Evolutionary conservation across 768 basidiomycete species (phyloP).

Genomic region (Trametes coccinea): DNA sequence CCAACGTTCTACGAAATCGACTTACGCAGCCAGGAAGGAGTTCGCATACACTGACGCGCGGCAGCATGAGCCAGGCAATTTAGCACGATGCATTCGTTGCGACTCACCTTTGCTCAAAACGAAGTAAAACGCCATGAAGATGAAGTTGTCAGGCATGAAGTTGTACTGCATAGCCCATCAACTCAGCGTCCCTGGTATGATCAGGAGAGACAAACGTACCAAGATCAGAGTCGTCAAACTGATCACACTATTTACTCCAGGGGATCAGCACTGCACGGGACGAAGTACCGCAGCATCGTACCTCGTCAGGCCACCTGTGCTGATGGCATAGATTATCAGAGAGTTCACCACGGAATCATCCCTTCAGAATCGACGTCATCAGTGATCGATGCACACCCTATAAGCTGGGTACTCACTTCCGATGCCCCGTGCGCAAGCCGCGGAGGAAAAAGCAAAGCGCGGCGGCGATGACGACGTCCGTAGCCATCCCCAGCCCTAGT

Average conservation of each 20-base stretch:
- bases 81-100: background rate
- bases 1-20: constrained; percentile 1
- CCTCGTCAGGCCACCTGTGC: constrained; percentile 67
- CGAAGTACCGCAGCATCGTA: constrained; percentile 23
- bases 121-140: constrained; percentile 64
- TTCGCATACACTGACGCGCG: constrained; percentile 53
- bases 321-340: constrained; percentile 60
- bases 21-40: constrained; percentile 67
- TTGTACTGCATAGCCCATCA: constrained; percentile 49
- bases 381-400: background rate
- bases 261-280: background rate
- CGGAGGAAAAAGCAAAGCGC: constrained; percentile 58
- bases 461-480: constrained; percentile 52
- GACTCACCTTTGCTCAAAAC: constrained; percentile 63
- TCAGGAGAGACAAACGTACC: constrained; percentile 38
- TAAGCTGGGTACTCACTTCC: constrained; percentile 32
- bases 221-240: constrained; percentile 55
- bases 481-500: constrained; percentile 48
- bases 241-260: constrained; percentile 36
- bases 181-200: background rate
- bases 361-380: constrained; percentile 33
- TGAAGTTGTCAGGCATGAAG: constrained; percentile 51
- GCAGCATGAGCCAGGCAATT: background rate
- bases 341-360: constrained; percentile 57
- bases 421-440: constrained; percentile 50